phyloP scores from a whole-genome alignment of 1,139 yeast species.

The Torulaspora globosa region DNA sequence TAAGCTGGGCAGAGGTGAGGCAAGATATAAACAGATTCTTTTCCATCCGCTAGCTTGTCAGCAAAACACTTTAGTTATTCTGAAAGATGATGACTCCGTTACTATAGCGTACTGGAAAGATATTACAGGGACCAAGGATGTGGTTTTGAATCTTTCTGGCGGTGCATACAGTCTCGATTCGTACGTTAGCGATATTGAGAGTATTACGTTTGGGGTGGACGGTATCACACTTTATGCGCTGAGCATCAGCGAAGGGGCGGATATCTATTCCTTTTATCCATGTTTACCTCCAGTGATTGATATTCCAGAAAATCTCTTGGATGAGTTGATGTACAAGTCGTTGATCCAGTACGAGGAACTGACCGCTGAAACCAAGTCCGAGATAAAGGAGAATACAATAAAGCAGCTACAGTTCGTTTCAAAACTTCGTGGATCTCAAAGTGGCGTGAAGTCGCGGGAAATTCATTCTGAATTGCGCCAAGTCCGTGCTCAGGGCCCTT shows the following conservation, averaged over 20 bases:
- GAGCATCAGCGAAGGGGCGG: conserved; percentile 46
- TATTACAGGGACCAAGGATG: conserved; percentile 21
- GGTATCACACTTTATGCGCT: conserved; percentile 47
- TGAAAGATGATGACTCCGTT: conserved; percentile 39
- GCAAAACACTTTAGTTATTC: conserved; percentile 42
- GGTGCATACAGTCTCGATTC: conserved; percentile 33
- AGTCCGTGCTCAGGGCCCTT: conserved; percentile 48
- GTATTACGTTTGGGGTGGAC: conserved; percentile 47
- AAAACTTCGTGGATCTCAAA: conserved; percentile 13
- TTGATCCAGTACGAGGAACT: conserved; percentile 34
- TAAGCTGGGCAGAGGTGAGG: conserved; percentile 1
- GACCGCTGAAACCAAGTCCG: conserved; percentile 16
- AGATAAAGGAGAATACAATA: conserved; percentile 26
- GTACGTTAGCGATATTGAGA: conserved; percentile 28
- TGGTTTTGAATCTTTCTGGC: conserved; percentile 23
- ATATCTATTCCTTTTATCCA: conserved; percentile 53
- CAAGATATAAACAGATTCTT: conserved; percentile 32
- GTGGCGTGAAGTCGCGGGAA: conserved; percentile 1
- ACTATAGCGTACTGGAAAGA: conserved; percentile 38
- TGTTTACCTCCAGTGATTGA: conserved; percentile 46
- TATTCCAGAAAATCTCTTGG: conserved; percentile 38
- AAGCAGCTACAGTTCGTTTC: conserved; percentile 36
- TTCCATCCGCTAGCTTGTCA: conserved; percentile 45
- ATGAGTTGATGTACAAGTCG: conserved; percentile 43
- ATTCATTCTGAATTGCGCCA: conserved; percentile 19